Evolutionary conservation across 176 grass and related monocot species (phyloP).

Genomic region (Cocos nucifera): DNA sequence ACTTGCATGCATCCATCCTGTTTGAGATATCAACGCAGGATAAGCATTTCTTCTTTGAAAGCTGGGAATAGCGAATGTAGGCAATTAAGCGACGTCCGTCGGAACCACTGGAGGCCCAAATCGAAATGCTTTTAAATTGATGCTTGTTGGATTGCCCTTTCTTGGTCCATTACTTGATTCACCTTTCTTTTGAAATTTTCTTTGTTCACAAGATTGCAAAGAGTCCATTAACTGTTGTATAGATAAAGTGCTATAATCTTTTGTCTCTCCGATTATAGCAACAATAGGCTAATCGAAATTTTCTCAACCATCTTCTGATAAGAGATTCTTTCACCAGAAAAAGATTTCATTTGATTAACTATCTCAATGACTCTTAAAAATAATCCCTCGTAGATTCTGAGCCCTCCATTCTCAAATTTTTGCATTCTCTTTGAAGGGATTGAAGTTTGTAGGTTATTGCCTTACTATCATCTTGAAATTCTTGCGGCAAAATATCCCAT

Average conservation of each 20-base stretch:
- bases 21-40: no score
- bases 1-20: no score
- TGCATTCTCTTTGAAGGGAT: no score
- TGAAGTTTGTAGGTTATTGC: no score
- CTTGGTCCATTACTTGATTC: no score
- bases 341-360: not conserved
- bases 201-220: slow-evolving; percentile 6
- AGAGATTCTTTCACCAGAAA: slow-evolving; percentile 1
- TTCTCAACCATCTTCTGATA: slow-evolving; percentile 4
- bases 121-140: no score
- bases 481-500: no score
- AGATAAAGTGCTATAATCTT: not conserved
- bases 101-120: no score
- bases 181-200: not conserved
- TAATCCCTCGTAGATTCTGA: not conserved
- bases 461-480: no score
- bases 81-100: no score
- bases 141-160: no score
- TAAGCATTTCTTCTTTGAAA: not conserved
- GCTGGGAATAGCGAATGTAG: not conserved
- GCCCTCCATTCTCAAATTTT: not conserved
- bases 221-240: not conserved
- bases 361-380: slow-evolving; percentile 1
- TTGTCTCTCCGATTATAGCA: slow-evolving; percentile 1
- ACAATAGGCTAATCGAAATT: not conserved